These are phyloP conservation scores for Pyrenula massariospora DNA, from an alignment of 495 filamentous ascomycete species.

Conservation along the genomic window DNA sequence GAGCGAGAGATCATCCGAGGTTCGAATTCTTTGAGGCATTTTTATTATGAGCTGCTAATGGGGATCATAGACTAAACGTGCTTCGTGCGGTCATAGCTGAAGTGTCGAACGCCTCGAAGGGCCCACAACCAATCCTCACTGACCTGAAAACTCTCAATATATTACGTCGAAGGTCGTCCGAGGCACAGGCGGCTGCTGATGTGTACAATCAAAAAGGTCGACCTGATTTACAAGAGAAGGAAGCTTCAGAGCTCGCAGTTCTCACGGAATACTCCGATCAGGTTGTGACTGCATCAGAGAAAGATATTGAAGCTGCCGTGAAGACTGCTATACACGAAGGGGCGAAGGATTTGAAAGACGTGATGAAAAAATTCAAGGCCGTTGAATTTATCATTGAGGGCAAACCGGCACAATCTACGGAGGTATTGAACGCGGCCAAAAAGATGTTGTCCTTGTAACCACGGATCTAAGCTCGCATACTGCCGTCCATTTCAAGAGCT, in stretches of 20 bases:
- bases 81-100: slow-evolving; percentile 49
- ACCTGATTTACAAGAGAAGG: slow-evolving; percentile 44
- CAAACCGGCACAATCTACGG: slow-evolving; percentile 37
- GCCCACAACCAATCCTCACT: slow-evolving; percentile 41
- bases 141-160: slow-evolving; percentile 48
- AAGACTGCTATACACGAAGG: slow-evolving; percentile 23
- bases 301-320: slow-evolving; percentile 37
- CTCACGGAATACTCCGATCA: slow-evolving; percentile 45
- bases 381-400: slow-evolving; percentile 25
- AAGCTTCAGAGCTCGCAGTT: slow-evolving; percentile 41
- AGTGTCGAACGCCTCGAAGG: slow-evolving; percentile 51
- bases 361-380: slow-evolving; percentile 31
- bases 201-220: slow-evolving; percentile 40
- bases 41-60: slow-evolving; percentile 1
- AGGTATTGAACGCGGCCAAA: slow-evolving; percentile 36
- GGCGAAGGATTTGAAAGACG: background rate
- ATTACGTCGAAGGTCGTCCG: slow-evolving; percentile 40
- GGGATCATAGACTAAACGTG: slow-evolving; percentile 33
- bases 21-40: slow-evolving; percentile 9
- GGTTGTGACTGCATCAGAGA: slow-evolving; percentile 34
- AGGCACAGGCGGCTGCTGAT: slow-evolving; percentile 33
- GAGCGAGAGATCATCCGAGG: slow-evolving; percentile 45
- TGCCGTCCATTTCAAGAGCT: no score
- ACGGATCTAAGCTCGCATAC: no score
- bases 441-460: no score